Conservation (phyloP, 441 rosid genomes). For the Gossypium schwendimanii region DNA sequence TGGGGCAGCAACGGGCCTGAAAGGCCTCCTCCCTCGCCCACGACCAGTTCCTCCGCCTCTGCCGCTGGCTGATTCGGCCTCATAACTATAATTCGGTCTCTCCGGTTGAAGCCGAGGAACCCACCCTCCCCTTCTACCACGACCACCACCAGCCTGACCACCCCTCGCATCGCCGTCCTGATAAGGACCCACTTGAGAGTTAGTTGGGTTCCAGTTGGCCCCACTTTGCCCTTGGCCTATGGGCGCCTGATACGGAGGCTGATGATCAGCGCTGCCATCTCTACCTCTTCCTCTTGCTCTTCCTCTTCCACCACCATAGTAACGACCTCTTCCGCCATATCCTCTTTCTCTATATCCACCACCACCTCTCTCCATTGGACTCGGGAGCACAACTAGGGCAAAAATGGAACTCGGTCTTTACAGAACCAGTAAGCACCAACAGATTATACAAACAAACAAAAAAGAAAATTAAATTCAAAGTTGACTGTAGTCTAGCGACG, state of each 20-base stretch:
- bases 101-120: background rate
- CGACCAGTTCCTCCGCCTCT: background rate
- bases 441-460: background rate
- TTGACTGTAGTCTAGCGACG: too few species aligned
- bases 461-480: background rate
- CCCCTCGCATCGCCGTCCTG: background rate
- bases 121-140: background rate
- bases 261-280: background rate
- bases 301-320: conserved; percentile 8
- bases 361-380: conserved; percentile 48
- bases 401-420: background rate
- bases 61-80: background rate
- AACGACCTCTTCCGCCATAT: conserved; percentile 2
- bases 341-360: conserved; percentile 17
- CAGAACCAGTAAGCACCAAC: background rate
- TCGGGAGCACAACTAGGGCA: conserved; percentile 9
- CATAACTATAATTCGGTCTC: background rate
- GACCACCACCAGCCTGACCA: background rate
- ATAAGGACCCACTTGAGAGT: background rate
- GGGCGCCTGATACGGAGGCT: background rate
- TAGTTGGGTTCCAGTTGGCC: background rate
- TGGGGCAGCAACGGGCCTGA: background rate
- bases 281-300: background rate
- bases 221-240: background rate
- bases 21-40: background rate